Evolutionary conservation across 2,329 filamentous ascomycete genomes (phyloP).

Genomic region (Neurospora crassa): DNA sequence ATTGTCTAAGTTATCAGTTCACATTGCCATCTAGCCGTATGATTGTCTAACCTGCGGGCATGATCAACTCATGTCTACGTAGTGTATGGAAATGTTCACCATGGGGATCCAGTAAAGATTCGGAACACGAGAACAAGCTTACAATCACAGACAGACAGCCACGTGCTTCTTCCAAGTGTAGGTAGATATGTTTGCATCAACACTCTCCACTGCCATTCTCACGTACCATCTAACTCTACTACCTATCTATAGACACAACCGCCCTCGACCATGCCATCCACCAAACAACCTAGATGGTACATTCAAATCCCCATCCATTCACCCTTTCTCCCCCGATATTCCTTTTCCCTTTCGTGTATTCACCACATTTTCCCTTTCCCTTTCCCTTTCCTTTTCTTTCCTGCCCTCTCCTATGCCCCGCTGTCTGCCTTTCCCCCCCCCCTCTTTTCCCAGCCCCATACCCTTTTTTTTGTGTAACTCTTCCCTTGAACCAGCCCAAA

Average conservation of each 20-base stretch:
- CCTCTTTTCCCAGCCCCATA: background rate
- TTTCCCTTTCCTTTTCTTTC: background rate
- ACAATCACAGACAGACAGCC: background rate
- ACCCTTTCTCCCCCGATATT: background rate
- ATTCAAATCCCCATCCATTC: background rate
- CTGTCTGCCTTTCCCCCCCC: background rate
- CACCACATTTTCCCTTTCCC: no score
- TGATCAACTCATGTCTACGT: background rate
- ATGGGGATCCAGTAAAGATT: background rate
- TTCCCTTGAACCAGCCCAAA: background rate
- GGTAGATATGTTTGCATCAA: background rate
- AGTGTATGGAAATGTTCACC: background rate
- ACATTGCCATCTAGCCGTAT: no score
- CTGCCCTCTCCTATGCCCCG: background rate
- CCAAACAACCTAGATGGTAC: background rate
- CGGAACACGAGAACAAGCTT: background rate
- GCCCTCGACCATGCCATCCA: background rate
- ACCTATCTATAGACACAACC: background rate
- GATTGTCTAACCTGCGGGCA: background rate
- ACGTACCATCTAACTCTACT: background rate
- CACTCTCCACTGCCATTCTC: background rate
- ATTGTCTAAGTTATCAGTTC: no score
- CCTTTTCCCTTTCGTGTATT: background rate
- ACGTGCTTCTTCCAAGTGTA: background rate
- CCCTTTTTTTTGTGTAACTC: background rate